These are phyloP conservation scores for Discostella pseudostelligera DNA, from an alignment of 108 stramenopile species.

Conservation along the genomic window DNA sequence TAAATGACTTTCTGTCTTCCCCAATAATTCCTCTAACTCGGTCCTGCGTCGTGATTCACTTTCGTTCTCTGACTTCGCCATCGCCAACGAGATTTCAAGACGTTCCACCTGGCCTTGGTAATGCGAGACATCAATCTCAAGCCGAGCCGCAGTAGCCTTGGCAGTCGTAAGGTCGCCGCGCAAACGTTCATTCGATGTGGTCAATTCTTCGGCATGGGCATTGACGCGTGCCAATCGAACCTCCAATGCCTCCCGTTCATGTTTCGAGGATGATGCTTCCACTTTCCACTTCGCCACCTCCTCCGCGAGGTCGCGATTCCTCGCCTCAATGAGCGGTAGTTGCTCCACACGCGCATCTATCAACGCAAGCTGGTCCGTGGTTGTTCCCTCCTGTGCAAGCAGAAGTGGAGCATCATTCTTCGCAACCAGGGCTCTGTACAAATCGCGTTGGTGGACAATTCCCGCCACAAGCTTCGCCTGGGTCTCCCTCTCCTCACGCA, in stretches of 20 bases:
- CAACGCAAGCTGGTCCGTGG: conserved; percentile 39
- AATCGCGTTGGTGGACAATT: conserved; percentile 86
- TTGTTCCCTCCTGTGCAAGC: conserved; percentile 21
- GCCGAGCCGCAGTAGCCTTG: conserved; percentile 59
- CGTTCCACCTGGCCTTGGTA: conserved; percentile 57
- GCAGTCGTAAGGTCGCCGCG: conserved; percentile 55
- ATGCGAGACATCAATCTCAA: conserved; percentile 61
- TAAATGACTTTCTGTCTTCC: conserved; percentile 54
- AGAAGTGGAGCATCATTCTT: conserved; percentile 54
- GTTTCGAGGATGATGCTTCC: conserved; percentile 41
- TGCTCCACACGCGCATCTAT: conserved; percentile 47
- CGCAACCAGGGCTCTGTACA: conserved; percentile 73
- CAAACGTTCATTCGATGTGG: conserved; percentile 52
- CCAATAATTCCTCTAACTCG: conserved; percentile 54
- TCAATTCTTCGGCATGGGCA: conserved; percentile 57
- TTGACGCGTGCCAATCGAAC: conserved; percentile 66
- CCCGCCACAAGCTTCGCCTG: conserved; percentile 72
- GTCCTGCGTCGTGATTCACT: conserved; percentile 47
- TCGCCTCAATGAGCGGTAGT: conserved; percentile 52
- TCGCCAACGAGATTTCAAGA: conserved; percentile 57
- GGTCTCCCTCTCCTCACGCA: conserved; percentile 70
- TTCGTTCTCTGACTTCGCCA: conserved; percentile 50
- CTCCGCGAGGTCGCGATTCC: conserved; percentile 48
- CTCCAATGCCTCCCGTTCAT: conserved; percentile 58
- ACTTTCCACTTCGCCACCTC: conserved; percentile 55